Percentiles rank a stretch among this genome's conserved stretches.
phyloP scores from a whole-genome alignment of 257 asterid species.

The Dorcoceras hygrometricum region DNA sequence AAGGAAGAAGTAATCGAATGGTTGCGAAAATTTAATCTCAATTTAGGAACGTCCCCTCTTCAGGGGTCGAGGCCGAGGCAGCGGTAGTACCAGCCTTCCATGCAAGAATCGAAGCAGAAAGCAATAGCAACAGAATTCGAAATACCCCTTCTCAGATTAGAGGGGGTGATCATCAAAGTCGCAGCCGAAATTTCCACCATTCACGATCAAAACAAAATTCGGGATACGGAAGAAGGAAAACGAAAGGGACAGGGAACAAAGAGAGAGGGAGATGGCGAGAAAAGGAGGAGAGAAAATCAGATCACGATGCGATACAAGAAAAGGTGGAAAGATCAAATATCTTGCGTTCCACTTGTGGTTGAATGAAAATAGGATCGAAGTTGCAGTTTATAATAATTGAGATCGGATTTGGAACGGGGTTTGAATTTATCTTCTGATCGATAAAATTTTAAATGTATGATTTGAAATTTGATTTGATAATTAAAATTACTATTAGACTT shows the following conservation, averaged over 20 bases:
- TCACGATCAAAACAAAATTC: constrained; percentile 36
- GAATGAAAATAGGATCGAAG: too few species aligned
- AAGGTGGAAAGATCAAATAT: neutral
- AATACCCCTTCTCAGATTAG: constrained; percentile 67
- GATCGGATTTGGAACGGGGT: too few species aligned
- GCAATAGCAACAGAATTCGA: constrained; percentile 40
- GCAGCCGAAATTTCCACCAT: constrained; percentile 65
- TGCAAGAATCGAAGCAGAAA: constrained; percentile 49
- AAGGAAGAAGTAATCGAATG: neutral
- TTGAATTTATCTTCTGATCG: too few species aligned
- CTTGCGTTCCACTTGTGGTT: neutral
- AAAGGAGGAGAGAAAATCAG: neutral
- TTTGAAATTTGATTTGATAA: too few species aligned
- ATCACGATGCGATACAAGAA: neutral
- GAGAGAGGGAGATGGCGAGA: neutral
- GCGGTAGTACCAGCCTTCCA: constrained; percentile 44
- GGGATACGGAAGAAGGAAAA: neutral
- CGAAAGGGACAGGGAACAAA: neutral
- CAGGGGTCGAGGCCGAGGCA: constrained; percentile 64
- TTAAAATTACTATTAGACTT: too few species aligned
- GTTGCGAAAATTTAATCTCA: neutral
- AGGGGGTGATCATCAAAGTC: constrained; percentile 73
- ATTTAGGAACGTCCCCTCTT: constrained; percentile 2
- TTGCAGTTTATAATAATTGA: too few species aligned
- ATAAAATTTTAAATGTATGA: too few species aligned